These are phyloP conservation scores for Mucor indicus DNA, from an alignment of 371 early-diverging fungal genomes.

Conservation along the genomic window DNA sequence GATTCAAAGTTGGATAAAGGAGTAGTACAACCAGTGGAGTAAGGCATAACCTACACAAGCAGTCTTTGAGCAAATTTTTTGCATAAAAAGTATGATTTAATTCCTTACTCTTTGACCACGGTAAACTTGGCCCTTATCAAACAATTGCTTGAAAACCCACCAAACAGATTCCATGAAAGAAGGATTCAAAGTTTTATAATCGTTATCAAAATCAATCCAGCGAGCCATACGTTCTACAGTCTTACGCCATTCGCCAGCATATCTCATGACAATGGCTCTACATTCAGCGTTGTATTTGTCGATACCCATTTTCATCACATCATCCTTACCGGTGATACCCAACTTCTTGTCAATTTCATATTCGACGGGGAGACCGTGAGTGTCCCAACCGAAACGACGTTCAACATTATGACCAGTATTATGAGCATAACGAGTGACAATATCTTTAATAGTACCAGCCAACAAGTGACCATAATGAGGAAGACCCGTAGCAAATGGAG, in stretches of 20 bases:
- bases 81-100: neutral
- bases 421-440: constrained; percentile 97
- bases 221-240: constrained; percentile 99
- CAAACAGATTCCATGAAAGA: constrained; percentile 59
- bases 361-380: constrained; percentile 99
- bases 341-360: constrained; percentile 99
- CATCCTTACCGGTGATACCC: constrained; percentile 88
- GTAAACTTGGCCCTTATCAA: constrained; percentile 96
- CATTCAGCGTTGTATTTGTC: constrained; percentile 99
- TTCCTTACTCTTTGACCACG: constrained; percentile 77
- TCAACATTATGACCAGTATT: constrained; percentile 98
- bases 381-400: constrained; percentile 99
- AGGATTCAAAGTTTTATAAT: constrained; percentile 89
- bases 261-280: constrained; percentile 98
- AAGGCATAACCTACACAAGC: constrained; percentile 99
- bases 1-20: constrained; percentile 99
- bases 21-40: constrained; percentile 96
- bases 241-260: constrained; percentile 95
- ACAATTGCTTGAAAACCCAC: constrained; percentile 99
- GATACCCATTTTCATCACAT: constrained; percentile 98
- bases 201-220: constrained; percentile 99
- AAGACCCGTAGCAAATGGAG: constrained; percentile 99
- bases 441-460: constrained; percentile 99
- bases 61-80: no score
- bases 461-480: constrained; percentile 99